Conservation (phyloP, 177 flowering plant genomes). For the Vitis hybrid region DNA sequence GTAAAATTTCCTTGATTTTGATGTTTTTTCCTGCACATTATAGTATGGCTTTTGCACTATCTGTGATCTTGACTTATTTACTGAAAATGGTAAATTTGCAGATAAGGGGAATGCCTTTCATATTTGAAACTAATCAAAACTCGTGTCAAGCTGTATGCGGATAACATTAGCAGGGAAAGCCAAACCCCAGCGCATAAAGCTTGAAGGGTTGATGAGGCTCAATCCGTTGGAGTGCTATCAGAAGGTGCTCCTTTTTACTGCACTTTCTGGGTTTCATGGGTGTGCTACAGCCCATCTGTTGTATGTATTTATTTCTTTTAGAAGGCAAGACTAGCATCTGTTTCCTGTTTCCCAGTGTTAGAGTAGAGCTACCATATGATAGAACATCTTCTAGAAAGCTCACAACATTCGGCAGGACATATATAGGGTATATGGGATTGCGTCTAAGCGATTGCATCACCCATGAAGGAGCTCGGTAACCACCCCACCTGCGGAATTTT, state of each 20-base stretch:
- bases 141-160: conserved; percentile 36
- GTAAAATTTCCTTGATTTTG: too few species aligned
- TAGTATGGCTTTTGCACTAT: not conserved
- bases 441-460: not conserved
- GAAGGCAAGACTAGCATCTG: not conserved
- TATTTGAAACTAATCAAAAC: conserved; percentile 58
- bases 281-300: not conserved
- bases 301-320: not conserved
- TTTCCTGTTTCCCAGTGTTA: not conserved
- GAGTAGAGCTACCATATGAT: not conserved
- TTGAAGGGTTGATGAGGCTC: conserved; percentile 7
- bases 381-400: too few species aligned
- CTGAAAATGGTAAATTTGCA: conserved; percentile 30
- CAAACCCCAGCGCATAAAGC: conserved; percentile 11
- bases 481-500: too few species aligned
- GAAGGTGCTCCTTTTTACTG: conserved; percentile 21
- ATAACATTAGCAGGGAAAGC: conserved; percentile 15
- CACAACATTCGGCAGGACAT: too few species aligned
- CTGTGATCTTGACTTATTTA: not conserved
- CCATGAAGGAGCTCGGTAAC: not conserved
- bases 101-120: conserved; percentile 61
- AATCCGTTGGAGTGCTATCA: conserved; percentile 10
- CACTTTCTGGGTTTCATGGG: conserved; percentile 16
- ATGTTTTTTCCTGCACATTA: too few species aligned
- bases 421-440: not conserved